Base-by-base conservation (phyloP, 2,329 filamentous ascomycete genomes). In the Dactylellina cionopaga region DNA sequence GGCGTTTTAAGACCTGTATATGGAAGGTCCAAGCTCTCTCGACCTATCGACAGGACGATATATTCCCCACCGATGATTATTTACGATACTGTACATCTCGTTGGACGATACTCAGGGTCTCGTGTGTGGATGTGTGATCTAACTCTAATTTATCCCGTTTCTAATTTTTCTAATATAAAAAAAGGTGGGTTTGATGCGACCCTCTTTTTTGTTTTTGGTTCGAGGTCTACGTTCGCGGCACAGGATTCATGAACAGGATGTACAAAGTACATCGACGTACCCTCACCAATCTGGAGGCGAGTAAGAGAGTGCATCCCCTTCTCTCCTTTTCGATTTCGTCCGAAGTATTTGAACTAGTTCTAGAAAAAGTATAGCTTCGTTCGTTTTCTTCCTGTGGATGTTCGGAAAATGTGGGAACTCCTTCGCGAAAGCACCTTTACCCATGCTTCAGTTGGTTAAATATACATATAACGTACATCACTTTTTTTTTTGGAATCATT, bases 21-120 rank as follows among this genome's bases (percentile, higher is more conserved):
- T 35, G 63, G 63, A 33, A 68, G 31, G 63, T 68, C 43, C 63
- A 68, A 25, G 41, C 63, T 15, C 6, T 41, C 13, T 46, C 17
- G 2, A 22, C n/a, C 17, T 31, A 25, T 31, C 31, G 9, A 17
- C 25, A 51, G 7, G n/a, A 24, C 17, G 3, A 3, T 7, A 19
- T 31, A 33, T 49, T 27, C 24, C 44, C 44, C 44, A 49, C 44
- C 41, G 19, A 24, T 41, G 37, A 41, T 41, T 6, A 15, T 5
- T 7, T 10, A 9, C 37, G 7, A 41, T 5, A n/a, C 7, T 41
- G 37, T 5, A 41, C 37, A 6, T 19, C 24, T 44, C n/a, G 10
- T 7, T 17, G 24, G 44, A 27, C 11, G 10, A 11, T 47, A 27
- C 22, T 27, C 59, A 64, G 49, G 59, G 59, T 64, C 49, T 51